phyloP scores from a whole-genome alignment of 75 land plant genomes.

The Cunninghamia lanceolata region DNA sequence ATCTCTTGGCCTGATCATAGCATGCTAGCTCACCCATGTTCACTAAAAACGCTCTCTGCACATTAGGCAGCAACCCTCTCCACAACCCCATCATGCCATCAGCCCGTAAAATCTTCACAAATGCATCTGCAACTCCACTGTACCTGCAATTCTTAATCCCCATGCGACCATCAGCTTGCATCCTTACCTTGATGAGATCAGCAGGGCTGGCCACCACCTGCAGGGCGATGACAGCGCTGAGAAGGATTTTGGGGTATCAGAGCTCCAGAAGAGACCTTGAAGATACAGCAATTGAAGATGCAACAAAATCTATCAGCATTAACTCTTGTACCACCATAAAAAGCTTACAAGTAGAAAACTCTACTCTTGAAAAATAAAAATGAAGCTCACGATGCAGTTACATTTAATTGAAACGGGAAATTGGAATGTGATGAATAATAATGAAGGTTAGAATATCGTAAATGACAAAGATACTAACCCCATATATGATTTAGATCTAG shows the following conservation, averaged over 20 bases:
- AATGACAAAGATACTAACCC: background rate
- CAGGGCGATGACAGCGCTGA: background rate
- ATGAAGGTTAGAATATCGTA: background rate
- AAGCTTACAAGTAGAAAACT: background rate
- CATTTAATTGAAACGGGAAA: background rate
- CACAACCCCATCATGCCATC: constrained; percentile 82
- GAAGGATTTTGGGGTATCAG: background rate
- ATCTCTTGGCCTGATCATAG: constrained; percentile 83
- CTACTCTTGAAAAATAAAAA: background rate
- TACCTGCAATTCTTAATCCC: constrained; percentile 58
- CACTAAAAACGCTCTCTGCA: constrained; percentile 87
- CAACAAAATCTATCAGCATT: background rate
- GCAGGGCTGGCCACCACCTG: constrained; percentile 95
- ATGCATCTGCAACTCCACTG: constrained; percentile 55
- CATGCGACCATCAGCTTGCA: constrained; percentile 79
- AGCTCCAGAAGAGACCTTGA: background rate
- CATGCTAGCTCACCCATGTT: constrained; percentile 97
- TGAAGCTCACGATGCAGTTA: background rate
- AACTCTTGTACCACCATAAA: background rate
- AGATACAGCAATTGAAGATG: background rate
- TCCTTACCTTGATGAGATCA: constrained; percentile 92
- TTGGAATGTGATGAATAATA: background rate
- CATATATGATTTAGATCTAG: background rate
- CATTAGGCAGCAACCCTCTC: constrained; percentile 87
- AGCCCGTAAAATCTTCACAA: constrained; percentile 45